These are phyloP conservation scores for Neurospora sp. DNA, from an alignment of 495 filamentous ascomycete species.

Conservation along the genomic window DNA sequence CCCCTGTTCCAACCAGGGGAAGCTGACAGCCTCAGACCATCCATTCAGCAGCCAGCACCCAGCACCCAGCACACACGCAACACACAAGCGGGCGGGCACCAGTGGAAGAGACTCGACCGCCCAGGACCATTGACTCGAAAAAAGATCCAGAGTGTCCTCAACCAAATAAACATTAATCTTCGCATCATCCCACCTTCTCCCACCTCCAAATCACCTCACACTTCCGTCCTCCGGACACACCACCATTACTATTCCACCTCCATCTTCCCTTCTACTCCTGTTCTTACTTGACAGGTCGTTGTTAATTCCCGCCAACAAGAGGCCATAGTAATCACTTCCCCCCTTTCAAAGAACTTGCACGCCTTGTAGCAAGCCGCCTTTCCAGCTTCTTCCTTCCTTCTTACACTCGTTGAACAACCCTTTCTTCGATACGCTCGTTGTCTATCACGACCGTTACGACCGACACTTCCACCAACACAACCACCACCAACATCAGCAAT, in stretches of 20 bases:
- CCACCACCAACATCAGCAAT: conserved; percentile 9
- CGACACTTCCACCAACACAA: conserved; percentile 6
- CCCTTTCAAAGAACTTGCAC: neutral
- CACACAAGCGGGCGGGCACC: neutral
- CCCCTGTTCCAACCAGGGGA: neutral
- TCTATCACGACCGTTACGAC: neutral
- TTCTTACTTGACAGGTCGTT: neutral
- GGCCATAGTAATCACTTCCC: neutral
- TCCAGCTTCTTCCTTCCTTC: conserved; percentile 15
- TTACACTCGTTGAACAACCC: conserved; percentile 22
- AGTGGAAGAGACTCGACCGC: neutral
- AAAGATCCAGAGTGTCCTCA: conserved; percentile 11
- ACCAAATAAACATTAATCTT: neutral
- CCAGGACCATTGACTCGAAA: neutral
- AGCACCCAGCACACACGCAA: neutral
- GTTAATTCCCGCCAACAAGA: neutral
- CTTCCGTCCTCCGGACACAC: neutral
- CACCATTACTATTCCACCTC: neutral
- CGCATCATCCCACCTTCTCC: neutral
- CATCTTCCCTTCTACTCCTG: neutral
- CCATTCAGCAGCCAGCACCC: neutral
- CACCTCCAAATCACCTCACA: neutral
- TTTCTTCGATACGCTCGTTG: conserved; percentile 9
- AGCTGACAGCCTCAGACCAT: neutral
- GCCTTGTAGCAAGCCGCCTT: neutral